Evolutionary conservation across 2,329 filamentous ascomycete genomes (phyloP).

Genomic region (Xylaria digitata): DNA sequence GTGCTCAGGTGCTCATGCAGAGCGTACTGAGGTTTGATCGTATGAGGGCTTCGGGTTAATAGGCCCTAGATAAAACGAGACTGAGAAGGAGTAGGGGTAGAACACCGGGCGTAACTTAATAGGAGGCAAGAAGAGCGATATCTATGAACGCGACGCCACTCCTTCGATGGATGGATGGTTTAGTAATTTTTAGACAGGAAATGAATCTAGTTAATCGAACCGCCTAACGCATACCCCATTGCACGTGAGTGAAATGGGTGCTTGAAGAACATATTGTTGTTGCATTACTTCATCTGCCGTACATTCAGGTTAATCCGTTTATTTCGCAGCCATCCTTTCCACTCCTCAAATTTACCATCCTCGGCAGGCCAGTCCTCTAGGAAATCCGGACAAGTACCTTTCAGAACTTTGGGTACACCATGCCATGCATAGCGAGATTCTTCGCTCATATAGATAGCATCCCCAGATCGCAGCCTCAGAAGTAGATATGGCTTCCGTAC

Average conservation of each 20-base stretch:
- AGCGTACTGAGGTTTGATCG: slow-evolving; percentile 56
- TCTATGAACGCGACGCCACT: not conserved
- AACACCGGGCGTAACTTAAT: not conserved
- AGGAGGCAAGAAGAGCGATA: not conserved
- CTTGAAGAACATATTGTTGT: not conserved
- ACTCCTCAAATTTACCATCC: slow-evolving; percentile 69
- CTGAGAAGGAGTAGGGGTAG: not conserved
- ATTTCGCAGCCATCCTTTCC: slow-evolving; percentile 87
- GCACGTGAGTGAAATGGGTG: not conserved
- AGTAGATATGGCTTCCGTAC: slow-evolving; percentile 64
- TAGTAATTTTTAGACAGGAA: not conserved
- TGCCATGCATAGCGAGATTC: slow-evolving; percentile 92
- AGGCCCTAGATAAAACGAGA: not conserved
- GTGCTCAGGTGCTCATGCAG: slow-evolving; percentile 62
- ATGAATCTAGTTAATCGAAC: not conserved
- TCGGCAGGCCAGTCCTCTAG: slow-evolving; percentile 78
- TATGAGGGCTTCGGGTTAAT: slow-evolving; percentile 34
- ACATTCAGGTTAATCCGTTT: slow-evolving; percentile 95
- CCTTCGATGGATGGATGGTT: not conserved
- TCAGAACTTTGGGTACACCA: slow-evolving; percentile 87
- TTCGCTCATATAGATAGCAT: slow-evolving; percentile 89
- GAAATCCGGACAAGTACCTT: slow-evolving; percentile 80
- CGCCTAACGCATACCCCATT: not conserved
- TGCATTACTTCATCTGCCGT: slow-evolving; percentile 79
- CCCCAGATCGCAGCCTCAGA: slow-evolving; percentile 81